phyloP scores from a whole-genome alignment of 192 early-diverging fungal genomes.

The Coemansia sp. region DNA sequence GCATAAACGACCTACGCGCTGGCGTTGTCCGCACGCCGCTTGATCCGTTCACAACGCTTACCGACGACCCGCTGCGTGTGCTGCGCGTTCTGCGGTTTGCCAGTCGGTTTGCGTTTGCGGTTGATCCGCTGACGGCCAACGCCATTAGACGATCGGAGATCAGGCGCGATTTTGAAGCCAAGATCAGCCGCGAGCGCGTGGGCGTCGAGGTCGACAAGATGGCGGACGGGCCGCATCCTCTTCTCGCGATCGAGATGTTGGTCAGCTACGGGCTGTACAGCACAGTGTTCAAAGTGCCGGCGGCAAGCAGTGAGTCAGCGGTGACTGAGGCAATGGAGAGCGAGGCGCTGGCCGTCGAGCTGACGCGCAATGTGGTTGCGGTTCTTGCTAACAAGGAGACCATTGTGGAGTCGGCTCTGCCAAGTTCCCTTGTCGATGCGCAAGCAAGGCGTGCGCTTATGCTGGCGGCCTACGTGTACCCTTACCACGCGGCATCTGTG shows the following conservation, averaged over 20 bases:
- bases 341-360: constrained; percentile 1
- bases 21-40: constrained; percentile 90
- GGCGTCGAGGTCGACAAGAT: constrained; percentile 94
- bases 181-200: constrained; percentile 90
- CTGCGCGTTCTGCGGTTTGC: constrained; percentile 94
- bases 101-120: constrained; percentile 77
- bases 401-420: not conserved
- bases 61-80: constrained; percentile 93
- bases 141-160: constrained; percentile 61
- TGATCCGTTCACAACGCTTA: constrained; percentile 81
- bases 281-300: constrained; percentile 29
- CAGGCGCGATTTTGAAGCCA: constrained; percentile 64
- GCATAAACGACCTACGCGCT: constrained; percentile 68
- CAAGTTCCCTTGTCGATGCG: not conserved
- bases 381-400: constrained; percentile 9
- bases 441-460: constrained; percentile 48
- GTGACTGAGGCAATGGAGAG: not conserved
- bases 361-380: constrained; percentile 17
- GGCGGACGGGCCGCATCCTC: constrained; percentile 64
- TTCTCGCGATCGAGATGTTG: constrained; percentile 55
- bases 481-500: constrained; percentile 48
- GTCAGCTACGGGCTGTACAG: constrained; percentile 49
- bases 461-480: constrained; percentile 60
- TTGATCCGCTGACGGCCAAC: constrained; percentile 65
- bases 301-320: not conserved